These are phyloP conservation scores for Cryptococcus sp. DNA, from an alignment of 1,284 basidiomycete genomes.

Conservation along the genomic window DNA sequence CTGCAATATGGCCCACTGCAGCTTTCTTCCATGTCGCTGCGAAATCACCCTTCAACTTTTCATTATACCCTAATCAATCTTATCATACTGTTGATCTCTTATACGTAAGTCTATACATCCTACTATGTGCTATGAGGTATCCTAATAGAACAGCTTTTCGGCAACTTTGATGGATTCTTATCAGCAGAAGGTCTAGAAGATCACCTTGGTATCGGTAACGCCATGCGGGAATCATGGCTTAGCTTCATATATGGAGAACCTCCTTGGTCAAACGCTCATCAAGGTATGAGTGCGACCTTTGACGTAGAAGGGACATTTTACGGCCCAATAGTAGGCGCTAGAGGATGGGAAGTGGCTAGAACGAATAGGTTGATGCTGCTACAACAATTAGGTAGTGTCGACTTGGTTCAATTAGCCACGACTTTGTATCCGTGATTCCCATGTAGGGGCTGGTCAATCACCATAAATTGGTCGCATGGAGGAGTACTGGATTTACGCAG, in stretches of 20 bases:
- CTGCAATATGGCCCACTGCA: slow-evolving; percentile 2
- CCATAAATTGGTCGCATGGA: too few species aligned
- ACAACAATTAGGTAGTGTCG: not conserved
- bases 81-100: slow-evolving; percentile 9
- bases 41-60: slow-evolving; percentile 5
- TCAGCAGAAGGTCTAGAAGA: not conserved
- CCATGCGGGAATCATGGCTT: slow-evolving; percentile 5
- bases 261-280: slow-evolving; percentile 4
- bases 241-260: slow-evolving; percentile 6
- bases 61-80: slow-evolving; percentile 2
- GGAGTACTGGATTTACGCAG: too few species aligned
- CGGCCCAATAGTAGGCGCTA: not conserved
- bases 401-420: not conserved
- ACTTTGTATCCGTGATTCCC: not conserved
- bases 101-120: slow-evolving; percentile 6
- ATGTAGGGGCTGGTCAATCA: too few species aligned
- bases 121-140: slow-evolving; percentile 9
- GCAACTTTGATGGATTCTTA: slow-evolving; percentile 8
- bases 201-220: slow-evolving; percentile 1
- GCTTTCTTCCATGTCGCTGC: slow-evolving; percentile 8
- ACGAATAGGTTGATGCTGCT: not conserved
- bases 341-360: not conserved
- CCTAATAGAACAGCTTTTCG: slow-evolving; percentile 5
- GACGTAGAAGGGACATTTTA: not conserved
- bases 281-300: slow-evolving; percentile 1